Evolutionary conservation across 2,329 filamentous ascomycete genomes (phyloP), one percentile per base, ranked within the genome.

Genomic region (Cytospora leucostoma): DNA sequence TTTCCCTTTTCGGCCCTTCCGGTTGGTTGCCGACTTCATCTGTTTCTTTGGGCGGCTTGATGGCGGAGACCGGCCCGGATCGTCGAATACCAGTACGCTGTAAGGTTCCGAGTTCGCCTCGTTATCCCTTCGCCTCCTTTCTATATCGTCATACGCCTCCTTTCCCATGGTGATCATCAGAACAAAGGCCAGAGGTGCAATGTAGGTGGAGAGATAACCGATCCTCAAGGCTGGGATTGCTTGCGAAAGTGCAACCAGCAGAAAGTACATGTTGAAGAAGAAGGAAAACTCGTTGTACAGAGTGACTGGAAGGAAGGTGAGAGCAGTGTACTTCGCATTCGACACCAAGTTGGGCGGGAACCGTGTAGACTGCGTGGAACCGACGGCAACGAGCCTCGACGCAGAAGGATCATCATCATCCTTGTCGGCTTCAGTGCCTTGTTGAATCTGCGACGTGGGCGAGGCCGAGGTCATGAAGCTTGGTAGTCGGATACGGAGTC

Each of bases 261-360:
- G 82, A 75, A 99, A 99, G 75, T 99, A 99, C 82, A 98, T 92
- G 83, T 99, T 99, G 83, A 99, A 97, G 79, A 99, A 99, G 80
- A 98, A 99, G 65, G 94, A 97, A 75, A 99, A 99, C 74, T 99
- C 95, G 78, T 98, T 98, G 78, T 97, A 99, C 27, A 99, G 81
- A 0, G 95, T 99, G 59, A 94, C 83, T 2, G 96, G 96, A 15
- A 99, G 83, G 76, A 99, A 99, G 59, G 91, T 97, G 80, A 93
- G 89, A 1, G 93, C 88, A 35, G 94, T 98, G 76, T 99, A 99
- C 82, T 98, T 99, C 61, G 95, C 94, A 74, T 99, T 98, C 40
- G 94, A 98, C 56, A 99, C 86, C 62, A 92, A 85, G 75, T 99
- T 99, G 10, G 91, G 87, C 11, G 95, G 94, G 74, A 94, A 98